Evolutionary conservation across 176 grass and related monocot species (phyloP).

Genomic region (Neostapfia colusana): DNA sequence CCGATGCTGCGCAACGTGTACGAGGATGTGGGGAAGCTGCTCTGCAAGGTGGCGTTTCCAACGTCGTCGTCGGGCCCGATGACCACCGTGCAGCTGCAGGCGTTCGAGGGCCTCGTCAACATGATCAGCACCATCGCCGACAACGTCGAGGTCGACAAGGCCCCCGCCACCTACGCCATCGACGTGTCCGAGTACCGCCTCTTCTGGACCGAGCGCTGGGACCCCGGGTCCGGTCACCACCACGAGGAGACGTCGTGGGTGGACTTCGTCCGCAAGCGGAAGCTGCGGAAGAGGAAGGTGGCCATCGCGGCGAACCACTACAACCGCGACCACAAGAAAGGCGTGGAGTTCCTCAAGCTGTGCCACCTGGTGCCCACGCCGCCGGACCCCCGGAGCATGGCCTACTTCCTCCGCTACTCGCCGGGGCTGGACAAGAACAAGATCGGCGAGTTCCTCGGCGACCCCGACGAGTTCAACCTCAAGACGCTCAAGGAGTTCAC

Average conservation of each 20-base stretch:
- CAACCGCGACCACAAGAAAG: constrained; percentile 94
- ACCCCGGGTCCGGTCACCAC: constrained; percentile 14
- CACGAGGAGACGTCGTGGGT: constrained; percentile 53
- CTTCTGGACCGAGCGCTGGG: constrained; percentile 59
- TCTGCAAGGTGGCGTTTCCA: constrained; percentile 88
- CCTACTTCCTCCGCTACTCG: constrained; percentile 85
- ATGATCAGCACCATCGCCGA: constrained; percentile 89
- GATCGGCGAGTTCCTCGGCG: constrained; percentile 86
- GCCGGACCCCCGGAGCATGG: constrained; percentile 65
- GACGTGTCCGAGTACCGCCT: constrained; percentile 59
- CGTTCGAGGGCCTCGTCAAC: constrained; percentile 83
- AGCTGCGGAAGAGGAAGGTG: constrained; percentile 78
- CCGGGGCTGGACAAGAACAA: constrained; percentile 72
- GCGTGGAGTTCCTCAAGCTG: constrained; percentile 70
- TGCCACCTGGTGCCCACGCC: constrained; percentile 70
- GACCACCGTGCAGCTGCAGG: constrained; percentile 68
- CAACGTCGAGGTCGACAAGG: constrained; percentile 60
- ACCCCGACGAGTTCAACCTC: constrained; percentile 74
- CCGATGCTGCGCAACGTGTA: constrained; percentile 73
- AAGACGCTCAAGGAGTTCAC: constrained; percentile 81
- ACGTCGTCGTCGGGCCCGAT: constrained; percentile 39
- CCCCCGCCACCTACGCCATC: constrained; percentile 39
- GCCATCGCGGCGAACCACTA: constrained; percentile 89
- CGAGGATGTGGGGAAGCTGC: constrained; percentile 70
- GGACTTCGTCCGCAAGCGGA: constrained; percentile 76